phyloP scores from a whole-genome alignment of 805 yeast species.

The Candida coleopterorum region DNA sequence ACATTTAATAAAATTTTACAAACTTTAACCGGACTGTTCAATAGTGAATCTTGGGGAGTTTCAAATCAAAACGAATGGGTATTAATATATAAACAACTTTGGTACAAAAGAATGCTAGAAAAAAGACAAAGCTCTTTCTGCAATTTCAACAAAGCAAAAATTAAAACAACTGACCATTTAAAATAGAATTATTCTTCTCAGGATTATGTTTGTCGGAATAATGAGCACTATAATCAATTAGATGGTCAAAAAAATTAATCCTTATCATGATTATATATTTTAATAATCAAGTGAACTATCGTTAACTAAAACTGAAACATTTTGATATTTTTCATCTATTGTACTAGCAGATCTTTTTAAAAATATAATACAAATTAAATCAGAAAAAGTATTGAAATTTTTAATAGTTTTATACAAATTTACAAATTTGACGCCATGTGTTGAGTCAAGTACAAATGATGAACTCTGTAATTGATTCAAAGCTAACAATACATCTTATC shows the following conservation, averaged over 20 bases:
- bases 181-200: constrained; percentile 38
- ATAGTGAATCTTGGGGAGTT: constrained; percentile 42
- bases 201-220: constrained; percentile 33
- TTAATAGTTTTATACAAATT: too few relatives aligned
- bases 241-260: constrained; percentile 20
- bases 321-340: constrained; percentile 5
- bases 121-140: constrained; percentile 54
- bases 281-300: background rate
- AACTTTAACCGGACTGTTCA: constrained; percentile 40
- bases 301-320: background rate
- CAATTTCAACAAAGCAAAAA: constrained; percentile 48
- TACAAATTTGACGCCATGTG: too few relatives aligned
- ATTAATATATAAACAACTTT: constrained; percentile 25
- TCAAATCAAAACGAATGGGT: constrained; percentile 27
- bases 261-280: constrained; percentile 7
- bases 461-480: too few relatives aligned
- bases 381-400: too few relatives aligned
- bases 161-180: constrained; percentile 45
- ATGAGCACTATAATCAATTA: constrained; percentile 16
- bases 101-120: constrained; percentile 54
- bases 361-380: too few relatives aligned
- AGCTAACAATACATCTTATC: too few relatives aligned
- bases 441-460: too few relatives aligned
- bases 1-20: constrained; percentile 37
- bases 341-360: too few relatives aligned